Conservation (phyloP, 2,329 filamentous ascomycete species). For the Aspergillus pseudoglaucus region DNA sequence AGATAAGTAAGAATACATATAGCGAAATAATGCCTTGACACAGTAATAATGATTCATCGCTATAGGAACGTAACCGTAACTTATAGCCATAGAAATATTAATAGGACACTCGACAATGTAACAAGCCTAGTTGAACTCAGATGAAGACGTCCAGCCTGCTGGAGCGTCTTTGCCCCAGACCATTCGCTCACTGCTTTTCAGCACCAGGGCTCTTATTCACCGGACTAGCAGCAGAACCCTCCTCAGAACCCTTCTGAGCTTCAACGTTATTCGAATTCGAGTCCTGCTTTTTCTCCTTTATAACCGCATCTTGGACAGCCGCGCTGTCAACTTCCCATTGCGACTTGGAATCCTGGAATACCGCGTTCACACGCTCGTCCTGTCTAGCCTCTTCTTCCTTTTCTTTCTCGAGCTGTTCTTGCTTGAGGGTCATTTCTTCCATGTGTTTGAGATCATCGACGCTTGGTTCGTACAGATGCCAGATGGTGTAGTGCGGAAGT, state of each 20-base stretch:
- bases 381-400: constrained; percentile 67
- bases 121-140: not conserved
- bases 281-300: constrained; percentile 47
- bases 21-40: too few relatives aligned
- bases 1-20: constrained; percentile 1
- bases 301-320: constrained; percentile 63
- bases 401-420: constrained; percentile 70
- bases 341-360: constrained; percentile 67
- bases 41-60: too few relatives aligned
- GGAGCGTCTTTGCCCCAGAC: not conserved
- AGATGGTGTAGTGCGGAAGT: constrained; percentile 95
- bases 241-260: constrained; percentile 13
- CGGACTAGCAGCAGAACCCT: constrained; percentile 16
- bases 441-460: constrained; percentile 96
- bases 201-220: constrained; percentile 3
- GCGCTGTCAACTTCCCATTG: constrained; percentile 91
- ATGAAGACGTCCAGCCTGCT: not conserved
- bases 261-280: constrained; percentile 7
- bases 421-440: constrained; percentile 95
- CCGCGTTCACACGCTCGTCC: constrained; percentile 69
- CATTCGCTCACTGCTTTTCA: constrained; percentile 1
- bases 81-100: not conserved
- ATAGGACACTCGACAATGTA: not conserved
- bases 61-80: not conserved
- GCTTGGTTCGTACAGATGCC: constrained; percentile 99